Conservation (phyloP, 2,329 filamentous ascomycete species). For the Chrysosporium keratinophilum region DNA sequence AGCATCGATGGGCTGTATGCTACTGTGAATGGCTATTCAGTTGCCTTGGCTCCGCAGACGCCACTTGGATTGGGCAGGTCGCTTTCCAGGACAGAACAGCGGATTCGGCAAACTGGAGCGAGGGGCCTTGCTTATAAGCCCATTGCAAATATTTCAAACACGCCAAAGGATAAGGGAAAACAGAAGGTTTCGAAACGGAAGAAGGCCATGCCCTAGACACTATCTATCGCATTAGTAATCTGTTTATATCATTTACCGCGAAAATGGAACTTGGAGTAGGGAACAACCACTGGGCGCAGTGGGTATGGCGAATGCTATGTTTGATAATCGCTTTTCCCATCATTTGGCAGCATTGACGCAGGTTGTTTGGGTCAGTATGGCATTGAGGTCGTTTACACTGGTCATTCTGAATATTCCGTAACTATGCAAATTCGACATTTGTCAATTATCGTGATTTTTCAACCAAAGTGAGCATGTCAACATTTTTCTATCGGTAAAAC, state of each 20-base stretch:
- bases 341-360: neutral
- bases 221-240: neutral
- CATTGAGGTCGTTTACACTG: neutral
- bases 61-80: conserved; percentile 31
- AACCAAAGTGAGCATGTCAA: too few species aligned
- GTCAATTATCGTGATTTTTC: too few species aligned
- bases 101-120: conserved; percentile 35
- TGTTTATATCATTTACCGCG: neutral
- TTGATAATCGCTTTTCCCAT: neutral
- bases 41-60: conserved; percentile 32
- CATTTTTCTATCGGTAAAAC: too few species aligned
- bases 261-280: conserved; percentile 3
- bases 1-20: conserved; percentile 18
- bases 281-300: conserved; percentile 14
- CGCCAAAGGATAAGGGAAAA: conserved; percentile 6
- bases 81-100: conserved; percentile 36
- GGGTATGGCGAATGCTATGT: conserved; percentile 11
- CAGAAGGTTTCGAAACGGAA: neutral
- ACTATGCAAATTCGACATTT: too few species aligned
- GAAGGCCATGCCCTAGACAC: neutral
- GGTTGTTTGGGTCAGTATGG: neutral
- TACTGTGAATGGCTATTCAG: conserved; percentile 31
- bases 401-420: too few species aligned
- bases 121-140: conserved; percentile 32
- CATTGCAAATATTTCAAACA: conserved; percentile 3